Evolutionary conservation across 148 eudicot genomes (phyloP).

Genomic region (Chenopodium quinoa): DNA sequence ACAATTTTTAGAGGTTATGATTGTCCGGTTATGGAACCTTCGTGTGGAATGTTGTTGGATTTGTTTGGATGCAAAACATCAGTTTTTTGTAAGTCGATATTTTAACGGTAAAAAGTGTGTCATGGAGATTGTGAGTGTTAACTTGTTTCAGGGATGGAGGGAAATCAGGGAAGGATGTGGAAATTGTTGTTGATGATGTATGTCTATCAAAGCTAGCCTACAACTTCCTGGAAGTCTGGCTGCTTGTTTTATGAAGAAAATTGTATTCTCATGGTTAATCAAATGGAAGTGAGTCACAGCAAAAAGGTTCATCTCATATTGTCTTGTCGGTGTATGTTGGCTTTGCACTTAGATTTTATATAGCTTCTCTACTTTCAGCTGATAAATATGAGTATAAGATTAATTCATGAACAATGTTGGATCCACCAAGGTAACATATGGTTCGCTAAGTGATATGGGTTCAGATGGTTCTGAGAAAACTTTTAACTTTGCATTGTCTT

Average conservation of each 20-base stretch:
- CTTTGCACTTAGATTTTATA: not conserved
- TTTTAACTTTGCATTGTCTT: not conserved
- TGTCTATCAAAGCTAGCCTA: not conserved
- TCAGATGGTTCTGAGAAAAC: not conserved
- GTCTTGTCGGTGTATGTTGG: not conserved
- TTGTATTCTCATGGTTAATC: not conserved
- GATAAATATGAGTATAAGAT: no score
- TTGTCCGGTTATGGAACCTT: not conserved
- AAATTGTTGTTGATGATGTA: not conserved
- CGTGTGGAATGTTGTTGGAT: not conserved
- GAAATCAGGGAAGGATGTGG: no score
- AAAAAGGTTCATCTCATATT: not conserved
- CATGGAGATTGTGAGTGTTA: not conserved
- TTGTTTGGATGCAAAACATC: not conserved
- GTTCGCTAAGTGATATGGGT: not conserved
- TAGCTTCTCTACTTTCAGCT: not conserved
- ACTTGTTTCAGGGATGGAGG: not conserved
- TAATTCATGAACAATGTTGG: no score
- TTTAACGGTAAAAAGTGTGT: not conserved
- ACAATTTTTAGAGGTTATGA: no score
- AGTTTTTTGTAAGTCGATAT: no score
- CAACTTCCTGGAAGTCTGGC: not conserved
- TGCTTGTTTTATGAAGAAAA: not conserved
- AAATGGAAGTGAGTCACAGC: not conserved
- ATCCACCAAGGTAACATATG: no score